Base-by-base conservation (phyloP, 1,284 basidiomycete genomes). In the Melampsora americana region DNA sequence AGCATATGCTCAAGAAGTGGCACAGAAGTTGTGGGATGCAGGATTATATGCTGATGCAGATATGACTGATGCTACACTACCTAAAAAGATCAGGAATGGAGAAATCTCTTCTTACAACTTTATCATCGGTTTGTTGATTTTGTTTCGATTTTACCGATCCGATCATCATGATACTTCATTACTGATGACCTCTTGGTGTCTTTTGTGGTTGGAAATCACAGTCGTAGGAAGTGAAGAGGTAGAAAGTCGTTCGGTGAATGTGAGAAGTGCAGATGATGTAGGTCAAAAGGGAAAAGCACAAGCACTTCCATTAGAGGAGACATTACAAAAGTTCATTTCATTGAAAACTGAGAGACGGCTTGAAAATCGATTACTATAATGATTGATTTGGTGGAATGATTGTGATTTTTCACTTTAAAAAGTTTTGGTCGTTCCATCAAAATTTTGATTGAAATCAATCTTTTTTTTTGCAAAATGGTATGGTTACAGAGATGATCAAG, bases 11-110 rank as follows among this genome's bases (percentile, higher is more conserved):
- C 85, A 89, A 65, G 87, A 93, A 82, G 89, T 98, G 44, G 87
- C 87, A 39, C 85, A 89, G 71, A 87, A 86, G 78, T 87, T 99
- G 16, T 87, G 86, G 79, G 86, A 87, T 71, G 84, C 87, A 7
- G 93, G 92, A 2, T 85, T 99, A 75, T 97, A 88, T 81, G 90
- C 91, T 50, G 96, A 99, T 80, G 93, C 92, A 18, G 96, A 99
- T 83, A 90, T 95, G 78, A 89, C 90, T 39, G 90, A 92, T 73
- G 92, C 97, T 83, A 99, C 96, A 1, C 87, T 99, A 39, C 90
- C 89, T 79, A 99, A 99, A 88, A 99, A 98, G 87, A 93, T 99
- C 81, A 87, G 92, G 39, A 95, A 93, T 81, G 92, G 92, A 95
- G 84, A 81, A 76, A 88, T 93, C 79, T 90, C 92, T 35, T 93